Percentiles rank a stretch among this genome's conserved stretches.
These are phyloP conservation scores for Escallonia herrerae DNA, from an alignment of 129 eudicot species.

Conservation along the genomic window DNA sequence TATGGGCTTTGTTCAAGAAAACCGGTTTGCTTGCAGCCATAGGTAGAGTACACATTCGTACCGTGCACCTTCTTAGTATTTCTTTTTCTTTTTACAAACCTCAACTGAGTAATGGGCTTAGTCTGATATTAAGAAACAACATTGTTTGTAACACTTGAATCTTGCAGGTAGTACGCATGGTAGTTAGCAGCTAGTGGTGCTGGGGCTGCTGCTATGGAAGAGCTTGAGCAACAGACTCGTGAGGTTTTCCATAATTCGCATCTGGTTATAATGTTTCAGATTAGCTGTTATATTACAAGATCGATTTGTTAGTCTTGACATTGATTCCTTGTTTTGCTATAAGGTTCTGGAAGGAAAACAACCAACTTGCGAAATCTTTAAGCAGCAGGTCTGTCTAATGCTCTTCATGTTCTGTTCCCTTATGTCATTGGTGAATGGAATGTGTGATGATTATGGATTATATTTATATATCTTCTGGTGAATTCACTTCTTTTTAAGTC, in stretches of 20 bases:
- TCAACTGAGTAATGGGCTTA: too few species aligned
- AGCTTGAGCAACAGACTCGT: too few species aligned
- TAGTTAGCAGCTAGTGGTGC: slow-evolving; percentile 99
- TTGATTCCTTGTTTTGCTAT: slow-evolving; percentile 3
- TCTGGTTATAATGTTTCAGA: not conserved
- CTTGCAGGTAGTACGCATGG: slow-evolving; percentile 85
- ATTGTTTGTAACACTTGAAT: not conserved
- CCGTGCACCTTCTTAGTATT: too few species aligned
- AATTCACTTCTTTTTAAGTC: not conserved
- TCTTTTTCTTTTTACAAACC: too few species aligned
- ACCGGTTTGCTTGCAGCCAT: too few species aligned
- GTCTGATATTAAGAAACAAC: not conserved
- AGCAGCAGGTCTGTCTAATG: slow-evolving; percentile 59
- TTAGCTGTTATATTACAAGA: not conserved
- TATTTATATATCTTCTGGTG: slow-evolving; percentile 2
- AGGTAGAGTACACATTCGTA: too few species aligned
- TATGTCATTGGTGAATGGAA: not conserved
- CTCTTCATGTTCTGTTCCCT: not conserved
- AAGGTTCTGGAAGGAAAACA: slow-evolving; percentile 88
- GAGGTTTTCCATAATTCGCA: too few species aligned
- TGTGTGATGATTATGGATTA: not conserved
- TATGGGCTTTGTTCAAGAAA: too few species aligned
- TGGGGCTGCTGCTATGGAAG: slow-evolving; percentile 99
- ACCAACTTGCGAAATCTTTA: slow-evolving; percentile 90
- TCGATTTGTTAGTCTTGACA: too few species aligned